These are phyloP conservation scores for Leptographium procerum DNA, from an alignment of 2,329 filamentous ascomycete genomes.

Conservation along the genomic window DNA sequence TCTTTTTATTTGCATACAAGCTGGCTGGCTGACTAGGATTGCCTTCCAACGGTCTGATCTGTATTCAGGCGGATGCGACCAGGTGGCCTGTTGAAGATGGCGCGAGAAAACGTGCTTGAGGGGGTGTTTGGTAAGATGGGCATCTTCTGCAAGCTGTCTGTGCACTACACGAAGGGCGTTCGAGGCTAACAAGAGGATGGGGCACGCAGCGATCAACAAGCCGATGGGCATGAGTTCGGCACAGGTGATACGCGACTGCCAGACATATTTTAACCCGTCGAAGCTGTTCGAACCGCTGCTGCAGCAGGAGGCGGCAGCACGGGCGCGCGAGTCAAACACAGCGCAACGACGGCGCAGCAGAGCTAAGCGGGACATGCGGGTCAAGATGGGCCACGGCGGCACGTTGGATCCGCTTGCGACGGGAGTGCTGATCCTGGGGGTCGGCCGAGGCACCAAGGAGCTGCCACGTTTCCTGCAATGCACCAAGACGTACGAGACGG, in stretches of 20 bases:
- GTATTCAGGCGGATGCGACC: slow-evolving; percentile 21
- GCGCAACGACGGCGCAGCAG: slow-evolving; percentile 47
- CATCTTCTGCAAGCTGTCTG: neutral
- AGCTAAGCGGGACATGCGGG: slow-evolving; percentile 50
- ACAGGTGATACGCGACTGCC: slow-evolving; percentile 79
- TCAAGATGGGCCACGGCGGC: slow-evolving; percentile 94
- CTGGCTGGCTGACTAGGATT: no score
- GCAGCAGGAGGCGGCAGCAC: slow-evolving; percentile 40
- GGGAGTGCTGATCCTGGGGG: slow-evolving; percentile 78
- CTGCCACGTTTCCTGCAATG: slow-evolving; percentile 70
- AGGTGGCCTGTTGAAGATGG: slow-evolving; percentile 34
- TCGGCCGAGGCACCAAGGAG: slow-evolving; percentile 79
- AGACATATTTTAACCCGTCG: slow-evolving; percentile 74
- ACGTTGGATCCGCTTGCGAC: slow-evolving; percentile 92
- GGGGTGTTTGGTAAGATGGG: slow-evolving; percentile 50
- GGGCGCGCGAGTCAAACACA: slow-evolving; percentile 43
- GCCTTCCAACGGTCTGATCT: no score
- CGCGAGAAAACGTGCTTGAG: slow-evolving; percentile 39
- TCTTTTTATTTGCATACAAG: no score
- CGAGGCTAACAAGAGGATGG: no score
- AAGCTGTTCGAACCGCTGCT: slow-evolving; percentile 64
- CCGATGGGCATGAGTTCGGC: slow-evolving; percentile 78
- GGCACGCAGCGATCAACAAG: slow-evolving; percentile 94
- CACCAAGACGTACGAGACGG: slow-evolving; percentile 86
- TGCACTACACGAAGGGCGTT: neutral